phyloP scores from a whole-genome alignment of 164 flowering plant genomes.

The Echeveria elegans region DNA sequence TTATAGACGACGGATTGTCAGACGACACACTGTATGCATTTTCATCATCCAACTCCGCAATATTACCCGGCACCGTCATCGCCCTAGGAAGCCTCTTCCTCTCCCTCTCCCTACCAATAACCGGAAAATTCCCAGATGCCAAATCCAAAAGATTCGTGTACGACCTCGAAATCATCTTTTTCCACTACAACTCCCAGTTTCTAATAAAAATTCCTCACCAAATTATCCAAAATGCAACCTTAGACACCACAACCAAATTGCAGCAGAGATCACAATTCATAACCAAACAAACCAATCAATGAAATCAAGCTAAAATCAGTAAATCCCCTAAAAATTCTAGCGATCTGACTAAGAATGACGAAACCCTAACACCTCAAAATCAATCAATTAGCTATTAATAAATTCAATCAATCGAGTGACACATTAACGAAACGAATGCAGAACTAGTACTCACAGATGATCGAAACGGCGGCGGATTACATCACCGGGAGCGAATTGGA shows the following conservation, averaged over 20 bases:
- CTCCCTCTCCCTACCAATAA: conserved; percentile 18
- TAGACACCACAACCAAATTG: too few relatives aligned
- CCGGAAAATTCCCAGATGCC: conserved; percentile 35
- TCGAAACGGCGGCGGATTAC: background rate
- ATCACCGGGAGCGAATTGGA: background rate
- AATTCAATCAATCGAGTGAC: background rate
- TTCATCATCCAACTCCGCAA: conserved; percentile 33
- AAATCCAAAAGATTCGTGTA: conserved; percentile 36
- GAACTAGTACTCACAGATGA: background rate
- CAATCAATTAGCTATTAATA: background rate
- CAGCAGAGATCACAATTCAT: background rate
- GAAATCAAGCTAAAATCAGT: background rate
- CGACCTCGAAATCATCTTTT: conserved; percentile 33
- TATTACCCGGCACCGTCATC: conserved; percentile 29
- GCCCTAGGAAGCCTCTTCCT: conserved; percentile 24
- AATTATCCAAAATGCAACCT: too few relatives aligned
- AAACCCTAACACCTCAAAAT: background rate
- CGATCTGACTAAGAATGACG: background rate
- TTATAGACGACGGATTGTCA: conserved; percentile 23
- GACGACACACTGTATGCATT: conserved; percentile 22
- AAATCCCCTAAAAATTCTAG: background rate
- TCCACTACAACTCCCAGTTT: too few relatives aligned
- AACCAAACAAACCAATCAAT: background rate
- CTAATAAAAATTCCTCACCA: too few relatives aligned
- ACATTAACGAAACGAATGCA: background rate